These are phyloP conservation scores for Kodamaea jinghongensis DNA, from an alignment of 805 yeast genomes.

Conservation along the genomic window DNA sequence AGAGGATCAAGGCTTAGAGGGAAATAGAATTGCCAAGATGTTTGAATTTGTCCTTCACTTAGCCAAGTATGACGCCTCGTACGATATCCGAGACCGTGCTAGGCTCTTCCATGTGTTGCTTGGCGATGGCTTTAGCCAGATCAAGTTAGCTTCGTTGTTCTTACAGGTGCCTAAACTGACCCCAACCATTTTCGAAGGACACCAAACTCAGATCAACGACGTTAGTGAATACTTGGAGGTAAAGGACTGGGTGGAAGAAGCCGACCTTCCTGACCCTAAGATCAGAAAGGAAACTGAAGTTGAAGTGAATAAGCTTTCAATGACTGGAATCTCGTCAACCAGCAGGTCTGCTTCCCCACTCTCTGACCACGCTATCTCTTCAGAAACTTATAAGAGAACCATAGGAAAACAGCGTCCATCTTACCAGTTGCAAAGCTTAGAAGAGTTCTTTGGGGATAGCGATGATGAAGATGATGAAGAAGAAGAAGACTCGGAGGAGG, in stretches of 20 bases:
- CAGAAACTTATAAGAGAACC: slow-evolving; percentile 12
- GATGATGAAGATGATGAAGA: slow-evolving; percentile 14
- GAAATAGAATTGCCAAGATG: slow-evolving; percentile 33
- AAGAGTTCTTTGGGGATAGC: slow-evolving; percentile 69
- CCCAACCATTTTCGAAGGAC: slow-evolving; percentile 34
- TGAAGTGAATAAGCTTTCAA: slow-evolving; percentile 11
- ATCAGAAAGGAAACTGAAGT: slow-evolving; percentile 29
- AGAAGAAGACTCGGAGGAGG: slow-evolving; percentile 17
- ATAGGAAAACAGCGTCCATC: slow-evolving; percentile 22
- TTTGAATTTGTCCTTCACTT: slow-evolving; percentile 61
- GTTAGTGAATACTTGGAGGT: slow-evolving; percentile 21
- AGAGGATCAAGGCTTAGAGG: slow-evolving; percentile 1
- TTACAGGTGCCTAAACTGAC: slow-evolving; percentile 76
- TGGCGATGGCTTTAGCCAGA: slow-evolving; percentile 37
- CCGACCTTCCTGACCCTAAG: slow-evolving; percentile 25
- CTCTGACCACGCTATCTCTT: slow-evolving; percentile 24
- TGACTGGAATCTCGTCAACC: slow-evolving; percentile 10
- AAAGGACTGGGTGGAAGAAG: slow-evolving; percentile 46
- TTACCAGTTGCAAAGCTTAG: slow-evolving; percentile 72
- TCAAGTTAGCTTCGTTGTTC: slow-evolving; percentile 64
- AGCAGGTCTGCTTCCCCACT: slow-evolving; percentile 20
- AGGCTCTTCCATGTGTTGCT: slow-evolving; percentile 67
- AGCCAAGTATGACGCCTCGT: slow-evolving; percentile 68
- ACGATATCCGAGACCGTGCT: slow-evolving; percentile 83
- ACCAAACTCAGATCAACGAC: not conserved